Evolutionary conservation across 495 filamentous ascomycete genomes (phyloP), one percentile per base, ranked within the genome.

Genomic region (Daldinia caldariorum): DNA sequence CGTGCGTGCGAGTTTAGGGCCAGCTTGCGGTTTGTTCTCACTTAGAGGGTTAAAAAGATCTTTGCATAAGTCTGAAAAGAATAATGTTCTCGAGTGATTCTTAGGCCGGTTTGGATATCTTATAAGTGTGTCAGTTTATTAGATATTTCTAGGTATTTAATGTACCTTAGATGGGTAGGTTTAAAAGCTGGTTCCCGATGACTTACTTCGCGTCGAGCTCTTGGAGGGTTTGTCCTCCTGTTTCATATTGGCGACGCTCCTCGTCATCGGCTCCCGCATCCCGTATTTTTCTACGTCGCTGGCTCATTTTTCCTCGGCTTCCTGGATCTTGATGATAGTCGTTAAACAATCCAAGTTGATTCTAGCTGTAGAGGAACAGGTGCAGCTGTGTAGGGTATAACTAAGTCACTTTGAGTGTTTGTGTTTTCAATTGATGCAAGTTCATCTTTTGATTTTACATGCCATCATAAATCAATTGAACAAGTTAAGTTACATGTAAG

Each of bases 11-110:
- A 78, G 68, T 6, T 77, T 70, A 6, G 85, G 82, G 2, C 85
- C 87, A 4, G 89, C 88, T 59, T 90, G 91, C 77, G 94, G 94
- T 71, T 90, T 94, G 74, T 92, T 92, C 7, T 93, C 89, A 56
- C 88, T 92, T 2, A 99, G 82, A 3, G 94, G 93, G 75, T 95
- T 90, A 83, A 99, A 99, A 4, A 99, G 87, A 26, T 83, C 82
- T 37, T 83, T 76, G 78, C 90, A 92, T 1, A 99, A 85, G 12
- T 91, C 87, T 70, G 92, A 89, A 77, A 98, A 99, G n/a, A 89
- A 88, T 2, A 95, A 80, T 1, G 94, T 97, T 47, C 86, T 82
- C 26, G 87, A 88, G 68, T 89, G 87, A 76, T 98, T 99, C 56
- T 80, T 86, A 2, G 95, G 95, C 8, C 94, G 87, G 74, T 94